Evolutionary conservation across 495 filamentous ascomycete genomes (phyloP).

Genomic region (Thozetella sp.): DNA sequence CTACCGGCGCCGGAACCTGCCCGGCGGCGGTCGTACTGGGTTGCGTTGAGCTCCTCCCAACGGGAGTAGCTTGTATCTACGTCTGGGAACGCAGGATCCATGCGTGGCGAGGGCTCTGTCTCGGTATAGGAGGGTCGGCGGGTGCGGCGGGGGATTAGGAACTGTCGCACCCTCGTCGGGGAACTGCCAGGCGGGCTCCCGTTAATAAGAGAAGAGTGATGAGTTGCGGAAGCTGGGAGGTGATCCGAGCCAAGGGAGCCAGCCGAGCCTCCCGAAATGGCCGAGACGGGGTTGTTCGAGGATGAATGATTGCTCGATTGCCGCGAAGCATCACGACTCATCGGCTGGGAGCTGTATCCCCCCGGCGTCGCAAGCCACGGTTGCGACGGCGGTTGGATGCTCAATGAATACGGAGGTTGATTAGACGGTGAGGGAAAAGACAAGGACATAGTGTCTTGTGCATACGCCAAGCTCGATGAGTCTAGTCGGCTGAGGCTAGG

Average conservation of each 20-base stretch:
- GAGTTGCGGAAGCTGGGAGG: neutral
- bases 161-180: conserved; percentile 26
- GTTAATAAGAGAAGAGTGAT: conserved; percentile 3
- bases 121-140: conserved; percentile 38
- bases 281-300: conserved; percentile 9
- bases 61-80: conserved; percentile 40
- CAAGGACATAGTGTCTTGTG: conserved; percentile 15
- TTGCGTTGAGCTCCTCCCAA: conserved; percentile 20
- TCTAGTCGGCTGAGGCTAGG: conserved; percentile 12
- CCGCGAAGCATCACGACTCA: conserved; percentile 44
- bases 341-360: conserved; percentile 60
- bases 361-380: conserved; percentile 22
- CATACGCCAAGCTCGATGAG: conserved; percentile 10
- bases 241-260: neutral
- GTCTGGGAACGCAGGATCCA: conserved; percentile 26
- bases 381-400: conserved; percentile 15
- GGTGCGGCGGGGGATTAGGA: conserved; percentile 8
- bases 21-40: conserved; percentile 3
- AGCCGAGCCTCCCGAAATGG: neutral
- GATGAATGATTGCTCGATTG: conserved; percentile 12
- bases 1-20: conserved; percentile 10
- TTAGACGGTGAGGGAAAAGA: conserved; percentile 22
- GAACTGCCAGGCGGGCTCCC: neutral
- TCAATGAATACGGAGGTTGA: conserved; percentile 16
- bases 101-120: conserved; percentile 42